These are phyloP conservation scores for Artemisia tridentata DNA, from an alignment of 129 eudicot genomes.

Conservation along the genomic window DNA sequence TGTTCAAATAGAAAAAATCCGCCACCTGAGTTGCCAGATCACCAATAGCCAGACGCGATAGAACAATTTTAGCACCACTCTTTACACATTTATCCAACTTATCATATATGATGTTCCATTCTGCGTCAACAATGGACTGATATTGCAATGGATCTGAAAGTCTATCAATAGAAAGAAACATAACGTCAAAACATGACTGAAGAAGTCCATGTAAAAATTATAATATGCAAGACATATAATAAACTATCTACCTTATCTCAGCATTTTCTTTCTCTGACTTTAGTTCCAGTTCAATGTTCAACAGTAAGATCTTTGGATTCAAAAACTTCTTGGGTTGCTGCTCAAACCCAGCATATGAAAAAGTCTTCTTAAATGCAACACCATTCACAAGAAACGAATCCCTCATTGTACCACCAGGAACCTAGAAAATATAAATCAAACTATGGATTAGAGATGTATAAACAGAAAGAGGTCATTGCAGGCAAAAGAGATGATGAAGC, in stretches of 20 bases:
- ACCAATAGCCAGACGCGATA: conserved; percentile 95
- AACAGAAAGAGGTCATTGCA: conserved; percentile 1
- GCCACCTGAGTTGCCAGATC: conserved; percentile 95
- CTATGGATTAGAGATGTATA: conserved; percentile 2
- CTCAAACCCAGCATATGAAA: conserved; percentile 99
- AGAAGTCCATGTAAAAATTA: neutral
- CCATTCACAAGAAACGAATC: conserved; percentile 97
- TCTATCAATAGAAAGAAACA: conserved; percentile 35
- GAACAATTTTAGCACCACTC: conserved; percentile 89
- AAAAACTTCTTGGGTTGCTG: conserved; percentile 93
- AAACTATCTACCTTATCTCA: conserved; percentile 66
- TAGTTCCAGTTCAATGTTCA: conserved; percentile 92
- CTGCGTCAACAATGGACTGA: conserved; percentile 98
- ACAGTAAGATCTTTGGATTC: conserved; percentile 76
- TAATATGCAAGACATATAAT: neutral
- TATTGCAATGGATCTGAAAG: conserved; percentile 91
- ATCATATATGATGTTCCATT: conserved; percentile 97
- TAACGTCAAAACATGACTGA: conserved; percentile 8
- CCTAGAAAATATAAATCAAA: conserved; percentile 41
- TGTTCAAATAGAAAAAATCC: conserved; percentile 1
- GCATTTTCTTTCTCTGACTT: conserved; percentile 99
- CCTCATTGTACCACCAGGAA: conserved; percentile 95
- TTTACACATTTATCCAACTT: conserved; percentile 94
- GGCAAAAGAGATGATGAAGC: neutral
- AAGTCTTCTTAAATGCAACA: conserved; percentile 95